Evolutionary conservation across 371 early-diverging fungal genomes (phyloP), one percentile per base, ranked within the genome.

Genomic region (Mucor ambiguus): DNA sequence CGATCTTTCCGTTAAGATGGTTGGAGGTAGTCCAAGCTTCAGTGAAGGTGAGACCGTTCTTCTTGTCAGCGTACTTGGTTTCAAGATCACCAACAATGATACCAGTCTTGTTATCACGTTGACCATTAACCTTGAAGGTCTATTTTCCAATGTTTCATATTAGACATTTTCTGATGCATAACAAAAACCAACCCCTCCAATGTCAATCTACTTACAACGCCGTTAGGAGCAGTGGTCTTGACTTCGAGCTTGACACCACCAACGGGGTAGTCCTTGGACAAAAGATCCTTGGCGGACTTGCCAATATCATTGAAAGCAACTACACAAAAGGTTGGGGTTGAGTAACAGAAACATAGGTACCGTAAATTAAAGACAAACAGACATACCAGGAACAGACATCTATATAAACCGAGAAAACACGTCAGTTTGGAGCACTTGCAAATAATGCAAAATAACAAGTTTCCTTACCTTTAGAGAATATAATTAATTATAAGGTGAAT

Each of bases 231-330:
- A 73, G 89, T 89, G 78, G 96, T 94, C 92, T 97, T 96, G 80
- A 95, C 92, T 82, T 98, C 99, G 72, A 98, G 93, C 90, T 96
- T 97, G 74, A 93, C 90, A 66, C 89, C 85, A 69, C 96, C 96
- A 69, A 93, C 88, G 71, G 98, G 97, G 85, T 86, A 98, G 86
- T 98, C 98, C 89, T 97, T 97, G 86, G 88, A 85, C 74, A 98
- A 88, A 75, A 98, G 88, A 83, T 98, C 98, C 85, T 91, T 93
- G 88, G 94, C 87, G 76, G 92, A 77, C 89, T 98, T 98, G 87
- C 94, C 94, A 75, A 98, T 87, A 84, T 98, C 98, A 70, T 91
- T 85, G 90, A 92, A 98, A 78, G 83, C 83, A 77, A 85, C 89
- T 82, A 33, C 29, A 32, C 14, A 64, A 52, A 52, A 52, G 52